A percentile compares a stretch with the other conserved stretches of the same genome.
phyloP scores from a whole-genome alignment of 163 green algal genomes.

The Picocystis sp. region DNA sequence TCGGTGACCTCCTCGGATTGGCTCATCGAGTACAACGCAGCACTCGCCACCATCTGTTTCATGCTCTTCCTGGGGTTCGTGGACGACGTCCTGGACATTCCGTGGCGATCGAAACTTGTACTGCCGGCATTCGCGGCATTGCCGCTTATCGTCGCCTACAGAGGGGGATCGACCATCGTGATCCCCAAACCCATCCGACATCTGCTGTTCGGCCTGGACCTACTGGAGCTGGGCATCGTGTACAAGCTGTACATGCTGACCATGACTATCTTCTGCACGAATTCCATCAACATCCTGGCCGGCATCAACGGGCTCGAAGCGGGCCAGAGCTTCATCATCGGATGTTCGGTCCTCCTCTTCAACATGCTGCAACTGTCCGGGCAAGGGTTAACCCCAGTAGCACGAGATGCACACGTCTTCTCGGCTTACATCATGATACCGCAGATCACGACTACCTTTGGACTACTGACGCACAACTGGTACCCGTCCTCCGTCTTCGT shows the following conservation, averaged over 20 bases:
- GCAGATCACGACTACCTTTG: constrained; percentile 59
- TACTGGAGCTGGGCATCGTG: constrained; percentile 62
- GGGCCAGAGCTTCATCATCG: constrained; percentile 47
- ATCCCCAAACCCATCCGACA: constrained; percentile 46
- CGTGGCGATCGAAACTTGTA: constrained; percentile 91
- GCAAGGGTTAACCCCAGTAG: no score
- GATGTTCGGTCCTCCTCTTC: constrained; percentile 36
- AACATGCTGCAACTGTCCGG: not conserved
- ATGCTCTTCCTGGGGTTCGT: constrained; percentile 98
- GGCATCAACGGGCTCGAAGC: constrained; percentile 52
- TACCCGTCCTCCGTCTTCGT: constrained; percentile 76
- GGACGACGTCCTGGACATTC: constrained; percentile 97
- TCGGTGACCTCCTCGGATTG: constrained; percentile 26
- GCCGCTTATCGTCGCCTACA: constrained; percentile 80
- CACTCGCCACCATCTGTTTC: constrained; percentile 89
- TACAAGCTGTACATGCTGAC: constrained; percentile 80
- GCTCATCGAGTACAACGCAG: constrained; percentile 95
- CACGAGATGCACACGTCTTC: constrained; percentile 80
- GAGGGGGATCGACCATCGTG: constrained; percentile 60
- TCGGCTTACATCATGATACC: constrained; percentile 79
- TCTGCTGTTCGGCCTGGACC: constrained; percentile 15
- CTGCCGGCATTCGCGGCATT: constrained; percentile 72
- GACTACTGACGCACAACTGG: constrained; percentile 27
- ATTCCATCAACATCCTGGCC: constrained; percentile 95
- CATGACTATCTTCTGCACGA: constrained; percentile 92